Percentiles rank a stretch among this genome's conserved stretches.
Evolutionary conservation across 106 monocot species (phyloP).

Genomic region (Gastrodia elata): DNA sequence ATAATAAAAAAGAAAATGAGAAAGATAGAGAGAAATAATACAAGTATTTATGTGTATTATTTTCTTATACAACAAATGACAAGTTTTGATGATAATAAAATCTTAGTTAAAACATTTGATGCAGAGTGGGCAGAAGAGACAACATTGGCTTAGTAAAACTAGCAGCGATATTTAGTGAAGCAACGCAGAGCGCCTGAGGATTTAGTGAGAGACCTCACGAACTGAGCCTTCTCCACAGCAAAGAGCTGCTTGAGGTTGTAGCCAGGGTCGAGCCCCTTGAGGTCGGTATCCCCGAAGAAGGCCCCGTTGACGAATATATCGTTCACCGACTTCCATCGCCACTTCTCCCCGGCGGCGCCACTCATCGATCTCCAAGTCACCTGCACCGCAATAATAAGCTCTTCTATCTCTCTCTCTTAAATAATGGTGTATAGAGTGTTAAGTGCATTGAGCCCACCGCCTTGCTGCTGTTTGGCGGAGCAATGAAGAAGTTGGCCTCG

Average conservation of each 20-base stretch:
- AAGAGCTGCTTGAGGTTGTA: constrained; percentile 48
- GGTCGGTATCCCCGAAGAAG: constrained; percentile 36
- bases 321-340: constrained; percentile 53
- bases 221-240: constrained; percentile 6
- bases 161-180: constrained; percentile 33
- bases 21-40: too few relatives aligned
- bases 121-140: too few relatives aligned
- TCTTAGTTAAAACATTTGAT: too few relatives aligned
- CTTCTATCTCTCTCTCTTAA: too few relatives aligned
- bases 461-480: constrained; percentile 27
- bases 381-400: too few relatives aligned
- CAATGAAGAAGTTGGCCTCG: constrained; percentile 57
- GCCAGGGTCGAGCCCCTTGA: constrained; percentile 7
- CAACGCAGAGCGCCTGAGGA: constrained; percentile 55
- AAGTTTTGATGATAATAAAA: too few relatives aligned
- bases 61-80: too few relatives aligned
- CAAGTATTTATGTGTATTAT: too few relatives aligned
- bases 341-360: background rate
- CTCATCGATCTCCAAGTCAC: constrained; percentile 33
- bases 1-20: too few relatives aligned
- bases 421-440: too few relatives aligned
- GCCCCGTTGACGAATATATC: constrained; percentile 66
- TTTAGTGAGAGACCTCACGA: constrained; percentile 34
- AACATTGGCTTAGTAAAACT: too few relatives aligned
- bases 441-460: constrained; percentile 28